Evolutionary conservation across 2,329 filamentous ascomycete species (phyloP), one percentile per base, ranked within the genome.

Genomic region (Scedosporium aurantiacum): DNA sequence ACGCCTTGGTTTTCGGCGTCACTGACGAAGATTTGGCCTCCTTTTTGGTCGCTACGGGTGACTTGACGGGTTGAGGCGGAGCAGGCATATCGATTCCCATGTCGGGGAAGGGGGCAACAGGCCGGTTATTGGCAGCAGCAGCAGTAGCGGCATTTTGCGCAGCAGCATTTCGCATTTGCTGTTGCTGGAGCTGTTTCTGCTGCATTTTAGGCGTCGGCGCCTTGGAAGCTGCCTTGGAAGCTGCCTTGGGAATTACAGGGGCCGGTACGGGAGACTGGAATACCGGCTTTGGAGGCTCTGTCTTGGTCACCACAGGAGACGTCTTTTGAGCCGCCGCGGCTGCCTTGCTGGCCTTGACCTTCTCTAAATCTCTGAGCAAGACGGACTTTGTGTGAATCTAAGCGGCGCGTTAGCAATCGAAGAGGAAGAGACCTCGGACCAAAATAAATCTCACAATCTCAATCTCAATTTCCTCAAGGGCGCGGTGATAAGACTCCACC

Each of bases 401-500:
- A 18, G 16, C 23, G 25, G 32, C 14, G 25, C 21, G 58, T 60
- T 47, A 52, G 58, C 10, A 28, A 32, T 18, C 10, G 16, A 32
- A 18, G 7, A 60, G 45, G 14, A 18, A n/a, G 18, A 45, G 12
- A 43, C 18, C 43, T 25, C 23, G 54, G 4, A 23, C 18, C 37
- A 50, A 25, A 28, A 3, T 56, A 12, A 5, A 64, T 78, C 70
- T 27, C 72, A 84, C 82, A 67, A 85, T 82, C 27, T 85, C 81
- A 62, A 70, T 71, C 67, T 86, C 83, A 4, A 86, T 67, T 5
- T 82, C 79, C 64, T 85, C 80, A 2, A 86, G 71, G 6, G 80
- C 79, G 61, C 71, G 71, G 63, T 85, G 81, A 67, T 82, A 83
- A 5, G 70, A 68, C 43, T 71, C 71, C 61, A 81, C 74, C n/a